These are phyloP conservation scores for Apophysomyces elegans DNA, from an alignment of 371 early-diverging fungal genomes.

Conservation along the genomic window DNA sequence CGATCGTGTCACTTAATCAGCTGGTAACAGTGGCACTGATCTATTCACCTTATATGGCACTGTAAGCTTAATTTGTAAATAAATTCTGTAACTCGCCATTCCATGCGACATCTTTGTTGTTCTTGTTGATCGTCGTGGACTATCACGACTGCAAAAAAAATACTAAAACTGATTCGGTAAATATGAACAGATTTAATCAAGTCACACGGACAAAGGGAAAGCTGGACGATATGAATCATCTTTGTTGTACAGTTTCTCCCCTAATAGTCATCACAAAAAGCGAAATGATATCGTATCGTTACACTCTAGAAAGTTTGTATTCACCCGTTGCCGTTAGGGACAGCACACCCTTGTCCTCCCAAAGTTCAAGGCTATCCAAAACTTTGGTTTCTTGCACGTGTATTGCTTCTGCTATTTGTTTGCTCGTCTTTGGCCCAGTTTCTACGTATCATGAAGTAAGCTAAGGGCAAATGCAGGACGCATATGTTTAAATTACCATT, in stretches of 20 bases:
- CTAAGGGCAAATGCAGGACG: no score
- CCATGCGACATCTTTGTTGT: neutral
- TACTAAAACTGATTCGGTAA: neutral
- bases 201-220: neutral
- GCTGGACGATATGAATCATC: neutral
- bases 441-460: neutral
- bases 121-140: conserved; percentile 1
- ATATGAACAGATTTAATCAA: conserved; percentile 4
- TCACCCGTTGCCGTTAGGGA: conserved; percentile 21
- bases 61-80: neutral
- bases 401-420: conserved; percentile 20
- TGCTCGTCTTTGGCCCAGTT: conserved; percentile 17
- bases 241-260: conserved; percentile 1
- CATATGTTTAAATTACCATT: conserved; percentile 15
- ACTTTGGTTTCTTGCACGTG: conserved; percentile 14
- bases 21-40: neutral
- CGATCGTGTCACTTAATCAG: conserved; percentile 5
- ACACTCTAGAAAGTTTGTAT: conserved; percentile 25
- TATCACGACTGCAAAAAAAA: neutral
- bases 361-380: conserved; percentile 24
- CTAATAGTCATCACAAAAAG: no score
- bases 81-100: neutral
- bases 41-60: neutral
- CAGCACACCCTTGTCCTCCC: conserved; percentile 27
- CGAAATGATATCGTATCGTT: neutral